Conservation (phyloP, 2,329 filamentous ascomycete genomes). For the Microdochium nivale region DNA sequence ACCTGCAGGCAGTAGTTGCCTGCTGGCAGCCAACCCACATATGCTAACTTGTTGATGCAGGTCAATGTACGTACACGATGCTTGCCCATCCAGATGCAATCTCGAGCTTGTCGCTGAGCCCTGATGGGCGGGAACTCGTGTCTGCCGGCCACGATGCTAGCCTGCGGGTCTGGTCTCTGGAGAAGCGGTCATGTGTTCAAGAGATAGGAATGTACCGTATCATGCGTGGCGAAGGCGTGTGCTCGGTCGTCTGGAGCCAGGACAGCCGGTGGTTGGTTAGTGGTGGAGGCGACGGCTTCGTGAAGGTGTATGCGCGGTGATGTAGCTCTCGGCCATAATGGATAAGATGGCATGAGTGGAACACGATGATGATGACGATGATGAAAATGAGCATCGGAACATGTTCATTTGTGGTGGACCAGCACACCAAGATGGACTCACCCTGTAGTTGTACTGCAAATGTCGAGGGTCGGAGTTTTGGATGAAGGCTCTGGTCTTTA, state of each 20-base stretch:
- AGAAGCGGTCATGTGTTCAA: slow-evolving; percentile 91
- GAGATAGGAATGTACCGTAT: slow-evolving; percentile 88
- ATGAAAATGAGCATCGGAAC: neutral
- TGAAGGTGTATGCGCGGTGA: slow-evolving; percentile 75
- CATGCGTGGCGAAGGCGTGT: slow-evolving; percentile 94
- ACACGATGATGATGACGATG: neutral
- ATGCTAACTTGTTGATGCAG: slow-evolving; percentile 34
- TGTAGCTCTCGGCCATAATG: neutral
- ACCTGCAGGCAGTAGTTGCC: neutral
- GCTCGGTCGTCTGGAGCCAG: slow-evolving; percentile 89
- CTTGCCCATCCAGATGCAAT: slow-evolving; percentile 91
- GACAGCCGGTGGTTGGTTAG: slow-evolving; percentile 93
- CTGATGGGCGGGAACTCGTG: slow-evolving; percentile 88
- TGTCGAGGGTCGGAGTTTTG: too few relatives aligned
- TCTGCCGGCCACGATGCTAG: slow-evolving; percentile 94
- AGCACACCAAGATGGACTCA: too few relatives aligned
- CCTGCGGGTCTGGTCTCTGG: slow-evolving; percentile 92
- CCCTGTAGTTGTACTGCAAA: too few relatives aligned
- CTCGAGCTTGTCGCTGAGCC: slow-evolving; percentile 82
- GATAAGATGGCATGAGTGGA: neutral
- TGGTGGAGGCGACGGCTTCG: slow-evolving; percentile 87
- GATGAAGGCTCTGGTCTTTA: too few relatives aligned
- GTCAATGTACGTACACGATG: slow-evolving; percentile 99
- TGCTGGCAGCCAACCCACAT: neutral
- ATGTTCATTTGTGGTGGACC: too few relatives aligned